A percentile compares a stretch with the other conserved stretches of the same genome.
Evolutionary conservation across 805 yeast species (phyloP).

Genomic region (Dipodascus geniculatus): DNA sequence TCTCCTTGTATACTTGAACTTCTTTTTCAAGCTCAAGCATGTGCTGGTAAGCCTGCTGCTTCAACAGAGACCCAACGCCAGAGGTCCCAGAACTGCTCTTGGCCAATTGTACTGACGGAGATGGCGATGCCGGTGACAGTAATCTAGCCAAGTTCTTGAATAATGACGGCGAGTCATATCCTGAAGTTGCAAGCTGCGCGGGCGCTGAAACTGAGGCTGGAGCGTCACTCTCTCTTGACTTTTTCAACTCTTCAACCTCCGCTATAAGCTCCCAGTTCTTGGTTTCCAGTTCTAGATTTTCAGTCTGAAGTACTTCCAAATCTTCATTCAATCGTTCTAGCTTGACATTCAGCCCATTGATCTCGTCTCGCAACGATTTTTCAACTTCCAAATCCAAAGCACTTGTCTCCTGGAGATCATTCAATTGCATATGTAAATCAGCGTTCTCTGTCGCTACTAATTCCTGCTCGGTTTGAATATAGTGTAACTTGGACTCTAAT

Average conservation of each 20-base stretch:
- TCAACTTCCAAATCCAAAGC: not conserved
- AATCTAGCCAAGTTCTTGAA: not conserved
- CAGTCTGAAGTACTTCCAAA: not conserved
- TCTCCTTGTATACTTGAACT: not conserved
- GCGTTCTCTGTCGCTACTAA: not conserved
- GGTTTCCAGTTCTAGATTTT: not conserved
- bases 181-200: not conserved
- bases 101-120: not conserved
- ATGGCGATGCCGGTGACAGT: not conserved
- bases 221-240: not conserved
- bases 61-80: not conserved
- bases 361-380: not conserved
- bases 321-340: not conserved
- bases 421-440: not conserved
- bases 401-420: not conserved
- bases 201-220: not conserved
- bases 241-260: not conserved
- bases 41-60: constrained; percentile 1
- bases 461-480: not conserved
- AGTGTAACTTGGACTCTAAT: not conserved
- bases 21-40: not conserved
- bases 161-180: not conserved
- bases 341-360: not conserved
- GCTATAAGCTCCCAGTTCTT: not conserved
- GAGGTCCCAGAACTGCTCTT: not conserved